These are phyloP conservation scores for Termitomyces sp. DNA, from an alignment of 768 basidiomycete species.

Conservation along the genomic window DNA sequence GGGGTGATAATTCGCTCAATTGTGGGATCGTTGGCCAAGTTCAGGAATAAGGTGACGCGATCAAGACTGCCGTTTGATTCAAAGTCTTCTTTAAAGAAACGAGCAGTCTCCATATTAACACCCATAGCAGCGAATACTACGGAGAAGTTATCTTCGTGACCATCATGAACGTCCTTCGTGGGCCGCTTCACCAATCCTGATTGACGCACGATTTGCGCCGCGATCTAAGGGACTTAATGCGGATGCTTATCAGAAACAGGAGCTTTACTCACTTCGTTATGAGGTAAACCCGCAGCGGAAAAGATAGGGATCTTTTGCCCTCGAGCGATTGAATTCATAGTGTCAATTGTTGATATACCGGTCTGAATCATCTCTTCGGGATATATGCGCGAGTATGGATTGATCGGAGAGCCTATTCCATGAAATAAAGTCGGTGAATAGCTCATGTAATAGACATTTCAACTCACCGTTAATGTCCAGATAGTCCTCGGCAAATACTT, in stretches of 20 bases:
- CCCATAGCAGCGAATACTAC: constrained; percentile 99
- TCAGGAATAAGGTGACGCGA: constrained; percentile 96
- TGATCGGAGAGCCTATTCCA: constrained; percentile 87
- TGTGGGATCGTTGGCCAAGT: constrained; percentile 97
- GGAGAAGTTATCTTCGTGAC: constrained; percentile 99
- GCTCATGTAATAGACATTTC: not conserved
- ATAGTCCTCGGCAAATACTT: constrained; percentile 99
- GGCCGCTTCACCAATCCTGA: constrained; percentile 96
- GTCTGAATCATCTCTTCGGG: constrained; percentile 99
- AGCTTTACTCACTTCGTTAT: constrained; percentile 76
- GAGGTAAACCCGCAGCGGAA: constrained; percentile 96
- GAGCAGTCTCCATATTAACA: constrained; percentile 99
- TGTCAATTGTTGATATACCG: constrained; percentile 97
- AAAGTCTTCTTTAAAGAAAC: constrained; percentile 99
- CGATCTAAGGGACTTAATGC: constrained; percentile 56
- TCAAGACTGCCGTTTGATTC: constrained; percentile 98
- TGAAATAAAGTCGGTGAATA: constrained; percentile 6
- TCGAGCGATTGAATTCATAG: constrained; percentile 98
- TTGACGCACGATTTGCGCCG: constrained; percentile 99
- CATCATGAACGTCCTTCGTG: constrained; percentile 96
- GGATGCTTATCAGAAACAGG: not conserved
- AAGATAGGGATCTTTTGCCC: constrained; percentile 99
- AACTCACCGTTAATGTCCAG: constrained; percentile 93
- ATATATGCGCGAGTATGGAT: constrained; percentile 96
- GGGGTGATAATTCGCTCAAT: constrained; percentile 99